Evolutionary conservation across 176 grass and related monocot genomes (phyloP).

Genomic region (Rhipidocladum racemiflorum): DNA sequence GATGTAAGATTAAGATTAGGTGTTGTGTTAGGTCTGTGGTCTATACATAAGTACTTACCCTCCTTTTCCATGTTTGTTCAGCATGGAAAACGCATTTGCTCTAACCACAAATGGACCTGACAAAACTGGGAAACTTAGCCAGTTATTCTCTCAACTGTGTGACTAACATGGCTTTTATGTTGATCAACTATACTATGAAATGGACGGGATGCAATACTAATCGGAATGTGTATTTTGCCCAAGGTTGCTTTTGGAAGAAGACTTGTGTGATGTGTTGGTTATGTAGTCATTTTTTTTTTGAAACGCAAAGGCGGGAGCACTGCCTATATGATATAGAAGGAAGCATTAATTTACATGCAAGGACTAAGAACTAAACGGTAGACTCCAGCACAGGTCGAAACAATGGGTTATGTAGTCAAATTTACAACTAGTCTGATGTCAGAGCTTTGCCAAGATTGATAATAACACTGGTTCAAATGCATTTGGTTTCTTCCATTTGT

Average conservation of each 20-base stretch:
- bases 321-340: too few species aligned
- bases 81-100: constrained; percentile 31
- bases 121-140: constrained; percentile 3
- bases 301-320: too few species aligned
- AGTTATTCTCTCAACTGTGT: neutral
- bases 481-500: constrained; percentile 41
- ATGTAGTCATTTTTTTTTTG: too few species aligned
- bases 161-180: constrained; percentile 10
- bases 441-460: constrained; percentile 23
- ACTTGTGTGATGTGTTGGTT: constrained; percentile 15
- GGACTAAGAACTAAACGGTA: too few species aligned
- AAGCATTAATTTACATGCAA: too few species aligned
- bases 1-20: constrained; percentile 22
- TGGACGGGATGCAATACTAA: constrained; percentile 32
- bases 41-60: constrained; percentile 26
- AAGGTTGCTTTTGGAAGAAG: constrained; percentile 25
- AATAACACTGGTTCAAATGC: constrained; percentile 7
- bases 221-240: constrained; percentile 11
- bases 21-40: constrained; percentile 38
- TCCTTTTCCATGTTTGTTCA: constrained; percentile 21
- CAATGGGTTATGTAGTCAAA: constrained; percentile 37
- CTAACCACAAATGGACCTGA: constrained; percentile 29
- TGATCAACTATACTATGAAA: constrained; percentile 34
- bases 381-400: too few species aligned
- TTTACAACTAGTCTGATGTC: constrained; percentile 36